A percentile compares a stretch with the other conserved stretches of the same genome.
Conservation (phyloP, 768 basidiomycete genomes). For the Naganishia antarctica region DNA sequence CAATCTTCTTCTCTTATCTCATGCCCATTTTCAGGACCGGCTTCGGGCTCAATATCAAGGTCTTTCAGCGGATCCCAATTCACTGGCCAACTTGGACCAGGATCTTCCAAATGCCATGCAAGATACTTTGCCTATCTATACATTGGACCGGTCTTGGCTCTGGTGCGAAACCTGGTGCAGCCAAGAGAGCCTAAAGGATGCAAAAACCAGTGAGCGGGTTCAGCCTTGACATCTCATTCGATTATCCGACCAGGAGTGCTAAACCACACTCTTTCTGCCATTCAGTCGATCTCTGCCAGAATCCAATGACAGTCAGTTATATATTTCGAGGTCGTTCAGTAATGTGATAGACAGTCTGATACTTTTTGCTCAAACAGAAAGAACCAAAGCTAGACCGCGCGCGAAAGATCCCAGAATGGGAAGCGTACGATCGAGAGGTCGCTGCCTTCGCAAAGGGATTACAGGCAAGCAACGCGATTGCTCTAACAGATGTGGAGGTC, state of each 20-base stretch:
- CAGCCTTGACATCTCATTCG: too few relatives aligned
- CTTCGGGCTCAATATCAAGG: slow-evolving; percentile 75
- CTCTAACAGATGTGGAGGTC: slow-evolving; percentile 1
- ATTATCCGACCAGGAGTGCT: not conserved
- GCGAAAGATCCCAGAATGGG: slow-evolving; percentile 95
- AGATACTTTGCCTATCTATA: slow-evolving; percentile 81
- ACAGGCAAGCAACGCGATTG: slow-evolving; percentile 45
- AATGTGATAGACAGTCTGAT: too few relatives aligned
- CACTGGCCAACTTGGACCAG: slow-evolving; percentile 91
- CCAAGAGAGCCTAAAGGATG: slow-evolving; percentile 47
- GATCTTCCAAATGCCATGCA: slow-evolving; percentile 97
- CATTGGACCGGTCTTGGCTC: slow-evolving; percentile 87
- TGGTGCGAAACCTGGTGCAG: slow-evolving; percentile 99
- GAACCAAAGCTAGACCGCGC: slow-evolving; percentile 92
- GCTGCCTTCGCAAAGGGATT: slow-evolving; percentile 64
- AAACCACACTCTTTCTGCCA: not conserved
- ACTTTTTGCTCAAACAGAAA: slow-evolving; percentile 65
- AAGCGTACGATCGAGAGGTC: slow-evolving; percentile 85
- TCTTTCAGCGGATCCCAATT: slow-evolving; percentile 88
- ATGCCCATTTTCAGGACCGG: slow-evolving; percentile 37
- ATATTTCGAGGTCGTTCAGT: too few relatives aligned
- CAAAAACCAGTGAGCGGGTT: slow-evolving; percentile 51
- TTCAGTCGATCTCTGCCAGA: slow-evolving; percentile 89
- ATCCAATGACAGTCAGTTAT: slow-evolving; percentile 75
- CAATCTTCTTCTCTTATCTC: not conserved